A percentile compares a stretch with the other conserved stretches of the same genome.
These are phyloP conservation scores for Lactarius indigo DNA, from an alignment of 768 basidiomycete genomes.

Conservation along the genomic window DNA sequence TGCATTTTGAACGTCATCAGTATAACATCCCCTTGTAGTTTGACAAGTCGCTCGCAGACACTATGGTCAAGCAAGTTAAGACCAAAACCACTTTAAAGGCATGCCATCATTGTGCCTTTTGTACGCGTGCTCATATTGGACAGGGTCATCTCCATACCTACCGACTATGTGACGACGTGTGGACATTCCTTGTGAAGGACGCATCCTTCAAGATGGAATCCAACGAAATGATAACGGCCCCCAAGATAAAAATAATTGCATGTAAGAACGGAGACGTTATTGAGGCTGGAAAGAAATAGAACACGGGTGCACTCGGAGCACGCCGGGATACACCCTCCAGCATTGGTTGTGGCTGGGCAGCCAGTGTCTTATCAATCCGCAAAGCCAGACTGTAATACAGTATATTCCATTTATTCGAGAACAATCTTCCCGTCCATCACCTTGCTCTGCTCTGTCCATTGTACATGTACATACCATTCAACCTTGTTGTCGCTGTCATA, in stretches of 20 bases:
- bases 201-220: slow-evolving; percentile 95
- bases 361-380: background rate
- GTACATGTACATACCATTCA: slow-evolving; percentile 1
- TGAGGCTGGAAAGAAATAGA: slow-evolving; percentile 74
- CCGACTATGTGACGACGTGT: slow-evolving; percentile 91
- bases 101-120: slow-evolving; percentile 25
- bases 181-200: slow-evolving; percentile 97
- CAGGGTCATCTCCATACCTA: slow-evolving; percentile 90
- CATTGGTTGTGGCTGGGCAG: background rate
- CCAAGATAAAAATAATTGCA: slow-evolving; percentile 94
- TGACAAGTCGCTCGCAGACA: slow-evolving; percentile 93
- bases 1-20: background rate
- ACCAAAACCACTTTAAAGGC: slow-evolving; percentile 93
- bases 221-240: slow-evolving; percentile 68
- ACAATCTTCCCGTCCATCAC: background rate
- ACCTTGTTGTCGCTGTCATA: background rate
- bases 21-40: slow-evolving; percentile 51
- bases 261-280: slow-evolving; percentile 94
- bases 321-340: background rate
- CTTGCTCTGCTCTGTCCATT: slow-evolving; percentile 10
- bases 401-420: slow-evolving; percentile 18
- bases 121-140: background rate
- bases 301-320: background rate
- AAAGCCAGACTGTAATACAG: slow-evolving; percentile 13
- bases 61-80: slow-evolving; percentile 90